Base-by-base conservation (phyloP, 2,329 filamentous ascomycete species). In the Ustulina deusta region DNA sequence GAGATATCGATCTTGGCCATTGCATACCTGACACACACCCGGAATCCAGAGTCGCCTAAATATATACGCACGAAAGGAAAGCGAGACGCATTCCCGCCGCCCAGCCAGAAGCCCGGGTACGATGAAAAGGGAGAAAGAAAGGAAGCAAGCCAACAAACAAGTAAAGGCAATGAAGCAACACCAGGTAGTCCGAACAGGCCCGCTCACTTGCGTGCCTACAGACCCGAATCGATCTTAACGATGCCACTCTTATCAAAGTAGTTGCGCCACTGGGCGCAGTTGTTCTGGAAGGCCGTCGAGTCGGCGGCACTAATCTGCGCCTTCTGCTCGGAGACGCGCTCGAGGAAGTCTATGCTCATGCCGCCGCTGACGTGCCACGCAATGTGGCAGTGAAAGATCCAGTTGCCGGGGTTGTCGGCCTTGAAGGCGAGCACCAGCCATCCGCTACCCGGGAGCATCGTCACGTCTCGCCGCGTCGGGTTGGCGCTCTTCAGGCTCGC, bases 291-390 rank as follows among this genome's bases (percentile, higher is more conserved):
- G 10, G 66, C 66, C 25, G 60, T n/a, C 9, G 32, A 22, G 32
- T 73, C 71, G 38, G 15, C 48, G 2, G 27, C 5, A 34, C 61
- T 69, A 63, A 73, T 65, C 61, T 62, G 69, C 32, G 52, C 61
- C 54, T 54, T 54, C 66, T 72, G 72, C 44, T 73, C 72, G 22
- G 56, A n/a, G 4, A 71, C 71, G 46, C 74, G 73, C 73, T 78
- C 87, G 40, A 87, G 72, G 73, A 87, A 86, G 73, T 88, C 84
- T 36, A 87, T 76, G 9, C 80, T 83, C 15, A 87, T 79, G 36
- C 84, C 85, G 65, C 81, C 80, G 63, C 75, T 77, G 27, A 84
- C 78, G 72, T 87, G 85, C 83, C 81, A 85, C 17, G 82, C 81
- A 64, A 85, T 84, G 73, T 84, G 82, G 75, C 82, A 84, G 72